Conservation (phyloP, 441 rosid species). For the Biscutella laevigata region DNA sequence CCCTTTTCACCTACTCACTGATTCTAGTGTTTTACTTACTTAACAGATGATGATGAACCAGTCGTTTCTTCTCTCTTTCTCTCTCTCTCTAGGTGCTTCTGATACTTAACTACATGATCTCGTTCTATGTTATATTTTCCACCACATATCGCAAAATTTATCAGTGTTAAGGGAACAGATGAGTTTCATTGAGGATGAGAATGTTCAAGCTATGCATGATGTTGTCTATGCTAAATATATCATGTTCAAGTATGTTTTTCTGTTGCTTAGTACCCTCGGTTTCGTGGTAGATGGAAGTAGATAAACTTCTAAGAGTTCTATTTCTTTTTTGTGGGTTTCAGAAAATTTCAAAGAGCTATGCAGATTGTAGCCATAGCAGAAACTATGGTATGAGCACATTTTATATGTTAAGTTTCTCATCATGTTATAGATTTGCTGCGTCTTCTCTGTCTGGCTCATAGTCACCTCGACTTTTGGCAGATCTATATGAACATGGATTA, state of each 20-base stretch:
- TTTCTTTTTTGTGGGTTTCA: constrained; percentile 22
- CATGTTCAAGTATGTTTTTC: constrained; percentile 66
- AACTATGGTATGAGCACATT: constrained; percentile 37
- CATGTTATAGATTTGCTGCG: not conserved
- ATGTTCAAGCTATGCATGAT: constrained; percentile 70
- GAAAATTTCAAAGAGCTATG: constrained; percentile 88
- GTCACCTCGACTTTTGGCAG: constrained; percentile 25
- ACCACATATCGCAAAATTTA: constrained; percentile 67
- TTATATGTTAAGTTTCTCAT: not conserved
- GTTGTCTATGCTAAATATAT: constrained; percentile 63
- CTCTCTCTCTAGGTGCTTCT: constrained; percentile 49
- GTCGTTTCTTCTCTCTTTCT: too few relatives aligned
- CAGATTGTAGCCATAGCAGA: constrained; percentile 80
- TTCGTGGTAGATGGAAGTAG: constrained; percentile 2
- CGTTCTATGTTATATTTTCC: constrained; percentile 74
- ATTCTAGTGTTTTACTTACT: constrained; percentile 1
- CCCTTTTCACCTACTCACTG: not conserved
- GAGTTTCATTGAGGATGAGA: constrained; percentile 68
- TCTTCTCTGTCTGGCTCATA: constrained; percentile 14
- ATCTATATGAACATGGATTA: constrained; percentile 58
- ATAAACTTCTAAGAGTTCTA: not conserved
- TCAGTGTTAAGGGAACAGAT: constrained; percentile 57
- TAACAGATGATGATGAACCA: constrained; percentile 1
- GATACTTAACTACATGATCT: constrained; percentile 62
- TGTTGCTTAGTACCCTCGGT: not conserved